Evolutionary conservation across 148 eudicot species (phyloP).

Genomic region (Rhododendron henanense): DNA sequence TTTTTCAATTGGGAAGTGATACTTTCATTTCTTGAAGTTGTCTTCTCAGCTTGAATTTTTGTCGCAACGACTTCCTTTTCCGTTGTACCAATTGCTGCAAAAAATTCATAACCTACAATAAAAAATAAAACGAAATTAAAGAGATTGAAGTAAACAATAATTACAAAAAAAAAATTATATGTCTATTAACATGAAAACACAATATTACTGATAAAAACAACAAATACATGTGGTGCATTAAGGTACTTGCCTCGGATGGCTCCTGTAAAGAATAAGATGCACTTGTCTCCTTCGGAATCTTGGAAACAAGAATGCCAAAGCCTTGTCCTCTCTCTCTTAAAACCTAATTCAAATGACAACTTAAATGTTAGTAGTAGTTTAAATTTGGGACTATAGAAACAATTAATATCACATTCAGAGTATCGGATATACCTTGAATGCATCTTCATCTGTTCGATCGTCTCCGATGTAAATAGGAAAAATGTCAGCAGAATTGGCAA

Average conservation of each 20-base stretch:
- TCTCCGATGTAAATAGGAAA: constrained; percentile 87
- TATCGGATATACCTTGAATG: constrained; percentile 46
- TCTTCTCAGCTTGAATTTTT: constrained; percentile 16
- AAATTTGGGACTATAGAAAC: background rate
- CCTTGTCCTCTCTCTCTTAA: constrained; percentile 69
- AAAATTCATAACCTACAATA: constrained; percentile 61
- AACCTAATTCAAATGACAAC: constrained; percentile 20
- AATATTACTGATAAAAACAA: background rate
- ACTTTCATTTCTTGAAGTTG: constrained; percentile 19
- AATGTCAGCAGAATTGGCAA: constrained; percentile 49
- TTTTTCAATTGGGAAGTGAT: background rate
- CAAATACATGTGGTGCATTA: background rate
- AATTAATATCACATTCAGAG: background rate
- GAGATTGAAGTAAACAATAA: background rate
- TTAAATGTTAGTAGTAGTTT: too few species aligned
- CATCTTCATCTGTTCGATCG: constrained; percentile 85
- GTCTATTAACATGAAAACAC: background rate
- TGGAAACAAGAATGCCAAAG: constrained; percentile 73
- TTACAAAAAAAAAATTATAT: background rate
- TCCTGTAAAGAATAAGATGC: constrained; percentile 81
- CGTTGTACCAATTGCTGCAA: constrained; percentile 60
- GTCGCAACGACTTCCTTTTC: constrained; percentile 36
- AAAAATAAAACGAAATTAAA: background rate
- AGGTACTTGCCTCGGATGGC: constrained; percentile 43
- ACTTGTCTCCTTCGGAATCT: constrained; percentile 75